Evolutionary conservation across 78 protist species (phyloP), one percentile per base, ranked within the genome.

Genomic region (Acrasis kona): DNA sequence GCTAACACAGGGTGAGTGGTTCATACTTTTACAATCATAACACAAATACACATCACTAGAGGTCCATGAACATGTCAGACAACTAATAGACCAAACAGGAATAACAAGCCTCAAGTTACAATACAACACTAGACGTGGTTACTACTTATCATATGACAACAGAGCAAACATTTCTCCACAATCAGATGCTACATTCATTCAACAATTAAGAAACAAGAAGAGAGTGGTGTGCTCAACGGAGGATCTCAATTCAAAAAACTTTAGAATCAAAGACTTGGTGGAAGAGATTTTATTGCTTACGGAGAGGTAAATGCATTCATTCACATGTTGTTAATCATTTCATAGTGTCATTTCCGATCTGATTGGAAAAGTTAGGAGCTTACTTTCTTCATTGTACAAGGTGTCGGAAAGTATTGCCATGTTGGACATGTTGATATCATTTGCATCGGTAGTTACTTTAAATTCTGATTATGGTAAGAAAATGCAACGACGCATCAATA

Each of bases 381-480:
- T 0, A 10, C 41, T 82, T 30, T 31, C 41, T 7, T 5, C 12
- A 1, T 71, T 82, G 8, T 70, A 57, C 69, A 19, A 5, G 1
- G 32, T 67, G 32, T 0, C 28, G 61, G 86, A 82, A 32, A 2
- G 39, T 0, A 3, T 82, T 42, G 42, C 81, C 0, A 28, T 82
- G 1, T 10, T 82, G 5, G 86, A 82, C 78, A 8, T 82, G 65
- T 0, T 82, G 3, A 12, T 3, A 7, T 35, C 83, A 12, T 32
- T 66, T 31, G 5, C 38, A 9, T 6, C 0, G 19, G 66, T 67
- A 30, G 71, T 19, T 19, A 67, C 19, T 30, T 19, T 67, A 19
- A 12, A 19, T 30, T 19, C 19, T 19, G 19, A 30, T 19, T 67
- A 31, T 19, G 19, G 19, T 67, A n/a, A n/a, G n/a, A n/a, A n/a